Evolutionary conservation across 192 early-diverging fungal species (phyloP).

Genomic region (Jimgerdemannia lactiflua): DNA sequence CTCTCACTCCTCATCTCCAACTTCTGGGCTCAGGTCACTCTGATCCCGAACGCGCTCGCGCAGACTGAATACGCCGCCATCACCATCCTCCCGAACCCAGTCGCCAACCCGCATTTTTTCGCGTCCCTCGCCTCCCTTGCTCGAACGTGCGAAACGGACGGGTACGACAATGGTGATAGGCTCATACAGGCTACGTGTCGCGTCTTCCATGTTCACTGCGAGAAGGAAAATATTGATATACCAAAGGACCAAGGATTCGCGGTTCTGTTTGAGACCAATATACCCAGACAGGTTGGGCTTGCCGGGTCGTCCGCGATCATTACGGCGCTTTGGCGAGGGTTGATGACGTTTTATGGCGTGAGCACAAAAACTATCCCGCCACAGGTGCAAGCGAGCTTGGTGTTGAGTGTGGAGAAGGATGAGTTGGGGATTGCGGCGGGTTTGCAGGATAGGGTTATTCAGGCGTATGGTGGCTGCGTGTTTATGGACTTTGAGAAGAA

Average conservation of each 20-base stretch:
- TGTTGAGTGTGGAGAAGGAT: constrained; percentile 48
- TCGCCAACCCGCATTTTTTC: constrained; percentile 36
- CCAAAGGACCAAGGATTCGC: constrained; percentile 41
- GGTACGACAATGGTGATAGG: constrained; percentile 48
- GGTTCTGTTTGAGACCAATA: constrained; percentile 53
- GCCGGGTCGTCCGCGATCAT: constrained; percentile 57
- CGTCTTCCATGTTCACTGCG: constrained; percentile 46
- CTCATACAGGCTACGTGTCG: constrained; percentile 51
- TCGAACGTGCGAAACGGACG: constrained; percentile 34
- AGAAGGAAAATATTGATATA: constrained; percentile 27
- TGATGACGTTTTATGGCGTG: constrained; percentile 38
- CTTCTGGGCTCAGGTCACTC: constrained; percentile 50
- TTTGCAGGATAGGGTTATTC: constrained; percentile 64
- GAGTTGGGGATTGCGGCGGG: constrained; percentile 58
- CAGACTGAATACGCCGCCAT: constrained; percentile 34
- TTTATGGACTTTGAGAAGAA: constrained; percentile 60
- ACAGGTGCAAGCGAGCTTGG: constrained; percentile 48
- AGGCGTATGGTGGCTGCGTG: constrained; percentile 56
- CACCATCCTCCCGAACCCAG: constrained; percentile 28
- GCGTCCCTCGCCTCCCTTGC: constrained; percentile 25
- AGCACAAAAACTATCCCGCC: constrained; percentile 35
- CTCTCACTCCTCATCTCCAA: constrained; percentile 60
- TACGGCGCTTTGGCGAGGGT: constrained; percentile 46
- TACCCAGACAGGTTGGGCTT: constrained; percentile 54
- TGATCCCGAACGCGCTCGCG: constrained; percentile 42